Evolutionary conservation across 176 grass and related monocot genomes (phyloP).

Genomic region (Oryza australiensis): DNA sequence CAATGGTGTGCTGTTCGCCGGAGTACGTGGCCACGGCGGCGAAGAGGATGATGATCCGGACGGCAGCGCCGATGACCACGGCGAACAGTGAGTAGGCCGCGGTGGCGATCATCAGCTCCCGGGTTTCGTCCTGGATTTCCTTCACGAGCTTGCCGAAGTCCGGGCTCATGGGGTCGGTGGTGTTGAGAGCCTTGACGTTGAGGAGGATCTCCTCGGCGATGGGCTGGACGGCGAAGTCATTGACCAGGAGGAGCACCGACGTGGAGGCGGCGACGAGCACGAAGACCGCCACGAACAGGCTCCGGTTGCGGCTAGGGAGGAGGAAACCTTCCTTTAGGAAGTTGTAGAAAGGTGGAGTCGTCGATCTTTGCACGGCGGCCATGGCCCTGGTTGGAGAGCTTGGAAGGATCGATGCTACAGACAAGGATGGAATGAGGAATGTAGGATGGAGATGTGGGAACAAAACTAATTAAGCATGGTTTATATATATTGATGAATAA

Average conservation of each 20-base stretch:
- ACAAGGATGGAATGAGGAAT: neutral
- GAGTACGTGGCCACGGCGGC: constrained; percentile 18
- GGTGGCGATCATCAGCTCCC: neutral
- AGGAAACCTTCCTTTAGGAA: constrained; percentile 33
- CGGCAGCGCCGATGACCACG: neutral
- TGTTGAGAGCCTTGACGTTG: neutral
- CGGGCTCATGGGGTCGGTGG: neutral
- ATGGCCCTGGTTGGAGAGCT: constrained; percentile 9
- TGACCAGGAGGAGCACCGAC: neutral
- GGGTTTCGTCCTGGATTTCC: neutral
- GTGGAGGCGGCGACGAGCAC: neutral
- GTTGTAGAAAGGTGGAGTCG: constrained; percentile 5
- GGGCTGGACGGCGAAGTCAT: constrained; percentile 9
- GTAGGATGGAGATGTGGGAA: neutral
- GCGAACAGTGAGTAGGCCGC: neutral
- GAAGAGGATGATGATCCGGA: constrained; percentile 8
- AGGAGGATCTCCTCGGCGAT: neutral
- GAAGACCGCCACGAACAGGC: neutral
- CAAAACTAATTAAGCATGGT: too few relatives aligned
- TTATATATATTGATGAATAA: too few relatives aligned
- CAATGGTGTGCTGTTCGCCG: neutral
- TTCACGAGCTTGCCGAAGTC: neutral
- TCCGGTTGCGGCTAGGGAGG: constrained; percentile 29
- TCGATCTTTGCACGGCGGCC: neutral
- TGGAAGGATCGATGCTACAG: too few relatives aligned